Percentiles rank a stretch among this genome's conserved stretches.
Conservation (phyloP, 495 filamentous ascomycete genomes). For the Xylaria grammica region DNA sequence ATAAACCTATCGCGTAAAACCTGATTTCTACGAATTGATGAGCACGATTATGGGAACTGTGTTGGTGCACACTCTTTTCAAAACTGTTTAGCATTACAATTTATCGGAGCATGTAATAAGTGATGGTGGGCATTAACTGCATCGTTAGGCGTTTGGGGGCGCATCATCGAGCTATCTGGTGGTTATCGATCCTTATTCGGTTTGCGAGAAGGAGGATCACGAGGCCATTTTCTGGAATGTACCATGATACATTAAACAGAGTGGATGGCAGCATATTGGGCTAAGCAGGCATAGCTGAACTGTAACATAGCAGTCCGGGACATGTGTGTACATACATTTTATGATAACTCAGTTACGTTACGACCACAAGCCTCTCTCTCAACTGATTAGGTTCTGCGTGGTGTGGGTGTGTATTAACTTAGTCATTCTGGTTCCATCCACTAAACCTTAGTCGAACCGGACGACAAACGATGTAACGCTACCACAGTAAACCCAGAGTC, state of each 20-base stretch:
- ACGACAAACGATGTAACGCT: slow-evolving; percentile 11
- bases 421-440: background rate
- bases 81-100: slow-evolving; percentile 9
- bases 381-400: too few relatives aligned
- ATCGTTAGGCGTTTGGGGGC: slow-evolving; percentile 11
- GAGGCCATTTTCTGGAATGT: slow-evolving; percentile 3
- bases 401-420: too few relatives aligned
- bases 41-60: background rate
- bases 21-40: slow-evolving; percentile 1
- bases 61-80: background rate
- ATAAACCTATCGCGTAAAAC: too few relatives aligned
- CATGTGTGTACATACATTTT: slow-evolving; percentile 2
- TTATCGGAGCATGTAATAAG: background rate
- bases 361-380: too few relatives aligned
- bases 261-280: background rate
- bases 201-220: background rate
- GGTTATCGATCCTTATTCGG: background rate
- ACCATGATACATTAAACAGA: background rate
- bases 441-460: background rate
- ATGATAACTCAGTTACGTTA: background rate
- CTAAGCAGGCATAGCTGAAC: background rate
- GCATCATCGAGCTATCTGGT: slow-evolving; percentile 7
- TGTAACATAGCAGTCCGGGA: slow-evolving; percentile 6
- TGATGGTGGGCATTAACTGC: background rate
- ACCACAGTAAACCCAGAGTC: background rate